Evolutionary conservation across 352 stramenopile genomes (phyloP).

Genomic region (Blastocystis sp.): DNA sequence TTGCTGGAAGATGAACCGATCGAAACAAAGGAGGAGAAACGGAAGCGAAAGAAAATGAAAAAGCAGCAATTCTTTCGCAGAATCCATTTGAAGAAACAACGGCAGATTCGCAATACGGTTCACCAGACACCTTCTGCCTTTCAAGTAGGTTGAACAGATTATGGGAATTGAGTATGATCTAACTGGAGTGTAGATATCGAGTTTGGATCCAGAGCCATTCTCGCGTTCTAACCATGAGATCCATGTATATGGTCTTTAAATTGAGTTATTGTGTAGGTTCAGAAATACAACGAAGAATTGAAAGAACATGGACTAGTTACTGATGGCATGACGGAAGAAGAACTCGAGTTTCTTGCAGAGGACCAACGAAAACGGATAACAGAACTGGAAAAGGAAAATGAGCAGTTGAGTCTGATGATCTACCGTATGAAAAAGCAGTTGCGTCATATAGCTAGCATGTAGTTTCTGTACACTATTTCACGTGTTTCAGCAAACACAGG

Average conservation of each 20-base stretch:
- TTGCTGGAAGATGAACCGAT: not conserved
- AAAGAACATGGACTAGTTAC: not conserved
- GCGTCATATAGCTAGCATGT: not conserved
- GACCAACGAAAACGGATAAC: not conserved
- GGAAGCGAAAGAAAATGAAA: not conserved
- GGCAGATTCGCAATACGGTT: not conserved
- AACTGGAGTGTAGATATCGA: not conserved
- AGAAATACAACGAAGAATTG: not conserved
- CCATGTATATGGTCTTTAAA: not conserved
- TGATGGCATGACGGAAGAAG: not conserved
- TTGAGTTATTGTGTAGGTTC: not conserved
- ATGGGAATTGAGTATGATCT: not conserved
- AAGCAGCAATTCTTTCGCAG: conserved; percentile 3
- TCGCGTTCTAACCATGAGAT: not conserved
- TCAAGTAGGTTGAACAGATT: not conserved
- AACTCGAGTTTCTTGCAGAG: not conserved
- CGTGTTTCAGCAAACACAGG: not conserved
- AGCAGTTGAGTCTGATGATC: not conserved
- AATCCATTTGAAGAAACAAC: conserved; percentile 7
- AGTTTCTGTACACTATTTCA: not conserved
- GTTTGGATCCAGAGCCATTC: not conserved
- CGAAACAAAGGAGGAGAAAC: not conserved
- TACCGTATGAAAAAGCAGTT: conserved; percentile 20
- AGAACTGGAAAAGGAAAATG: conserved; percentile 8
- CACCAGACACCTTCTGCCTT: not conserved